Conservation (phyloP, 306 rosid genomes). For the Malus orientalis region DNA sequence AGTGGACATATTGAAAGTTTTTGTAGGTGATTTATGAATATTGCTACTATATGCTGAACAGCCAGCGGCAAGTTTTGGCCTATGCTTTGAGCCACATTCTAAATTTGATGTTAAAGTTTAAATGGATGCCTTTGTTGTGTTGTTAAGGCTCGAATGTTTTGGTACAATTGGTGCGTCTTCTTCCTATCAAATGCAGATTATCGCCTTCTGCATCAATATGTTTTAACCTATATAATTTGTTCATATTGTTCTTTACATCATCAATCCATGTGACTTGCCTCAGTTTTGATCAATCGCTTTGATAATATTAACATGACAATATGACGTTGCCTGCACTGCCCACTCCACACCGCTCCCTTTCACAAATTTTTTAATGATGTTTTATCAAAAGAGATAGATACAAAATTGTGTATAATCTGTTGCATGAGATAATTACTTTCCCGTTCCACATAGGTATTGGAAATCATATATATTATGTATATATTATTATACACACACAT, state of each 20-base stretch:
- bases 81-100: slow-evolving; percentile 17
- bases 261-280: slow-evolving; percentile 17
- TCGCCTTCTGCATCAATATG: slow-evolving; percentile 23
- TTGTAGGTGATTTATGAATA: neutral
- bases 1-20: no score
- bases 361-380: neutral
- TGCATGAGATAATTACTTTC: no score
- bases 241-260: neutral
- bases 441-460: no score
- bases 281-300: neutral
- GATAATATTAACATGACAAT: neutral
- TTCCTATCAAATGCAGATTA: slow-evolving; percentile 31
- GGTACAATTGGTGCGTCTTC: slow-evolving; percentile 28
- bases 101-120: slow-evolving; percentile 11
- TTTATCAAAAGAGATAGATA: no score
- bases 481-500: no score
- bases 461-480: no score
- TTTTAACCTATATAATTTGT: slow-evolving; percentile 15
- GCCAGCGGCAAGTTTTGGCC: slow-evolving; percentile 26
- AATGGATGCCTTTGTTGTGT: slow-evolving; percentile 32
- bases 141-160: slow-evolving; percentile 33
- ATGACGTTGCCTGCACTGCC: neutral
- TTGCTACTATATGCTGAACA: neutral
- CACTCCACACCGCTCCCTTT: neutral
- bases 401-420: no score